Evolutionary conservation across 768 basidiomycete genomes (phyloP).

Genomic region (Lanmaoa pseudosensibilis): DNA sequence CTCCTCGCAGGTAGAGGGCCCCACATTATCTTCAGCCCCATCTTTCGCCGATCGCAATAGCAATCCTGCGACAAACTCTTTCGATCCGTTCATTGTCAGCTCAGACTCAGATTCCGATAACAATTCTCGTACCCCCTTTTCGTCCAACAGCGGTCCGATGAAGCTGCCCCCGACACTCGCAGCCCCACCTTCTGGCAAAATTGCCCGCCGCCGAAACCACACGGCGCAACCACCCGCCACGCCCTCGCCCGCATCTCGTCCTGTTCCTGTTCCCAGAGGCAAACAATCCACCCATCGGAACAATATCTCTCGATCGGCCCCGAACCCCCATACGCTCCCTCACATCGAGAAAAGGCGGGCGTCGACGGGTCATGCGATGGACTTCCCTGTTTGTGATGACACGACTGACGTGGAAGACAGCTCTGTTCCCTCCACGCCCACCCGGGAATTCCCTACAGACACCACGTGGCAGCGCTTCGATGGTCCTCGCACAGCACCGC

Average conservation of each 20-base stretch:
- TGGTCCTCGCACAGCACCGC: slow-evolving; percentile 54
- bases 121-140: slow-evolving; percentile 35
- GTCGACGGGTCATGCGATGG: slow-evolving; percentile 30
- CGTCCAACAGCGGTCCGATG: slow-evolving; percentile 13
- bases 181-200: slow-evolving; percentile 52
- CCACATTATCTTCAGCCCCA: slow-evolving; percentile 24
- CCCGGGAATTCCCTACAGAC: slow-evolving; percentile 38
- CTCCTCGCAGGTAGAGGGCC: slow-evolving; percentile 70
- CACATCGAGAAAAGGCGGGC: slow-evolving; percentile 35
- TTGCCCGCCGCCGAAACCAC: slow-evolving; percentile 57
- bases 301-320: slow-evolving; percentile 53
- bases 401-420: slow-evolving; percentile 48
- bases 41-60: slow-evolving; percentile 27
- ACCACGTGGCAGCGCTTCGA: slow-evolving; percentile 37
- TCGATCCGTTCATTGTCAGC: slow-evolving; percentile 52
- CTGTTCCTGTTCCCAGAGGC: slow-evolving; percentile 51
- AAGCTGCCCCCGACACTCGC: slow-evolving; percentile 43
- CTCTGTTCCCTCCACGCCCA: slow-evolving; percentile 56
- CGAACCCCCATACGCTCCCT: slow-evolving; percentile 38
- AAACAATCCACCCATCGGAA: slow-evolving; percentile 16
- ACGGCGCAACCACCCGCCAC: slow-evolving; percentile 32
- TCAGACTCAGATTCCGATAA: slow-evolving; percentile 42
- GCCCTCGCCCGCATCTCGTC: slow-evolving; percentile 40
- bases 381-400: slow-evolving; percentile 76
- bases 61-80: slow-evolving; percentile 40